Percentiles rank a stretch among this genome's conserved stretches.
Conservation (phyloP, 1,284 basidiomycete species). For the Pisolithus thermaeus region DNA sequence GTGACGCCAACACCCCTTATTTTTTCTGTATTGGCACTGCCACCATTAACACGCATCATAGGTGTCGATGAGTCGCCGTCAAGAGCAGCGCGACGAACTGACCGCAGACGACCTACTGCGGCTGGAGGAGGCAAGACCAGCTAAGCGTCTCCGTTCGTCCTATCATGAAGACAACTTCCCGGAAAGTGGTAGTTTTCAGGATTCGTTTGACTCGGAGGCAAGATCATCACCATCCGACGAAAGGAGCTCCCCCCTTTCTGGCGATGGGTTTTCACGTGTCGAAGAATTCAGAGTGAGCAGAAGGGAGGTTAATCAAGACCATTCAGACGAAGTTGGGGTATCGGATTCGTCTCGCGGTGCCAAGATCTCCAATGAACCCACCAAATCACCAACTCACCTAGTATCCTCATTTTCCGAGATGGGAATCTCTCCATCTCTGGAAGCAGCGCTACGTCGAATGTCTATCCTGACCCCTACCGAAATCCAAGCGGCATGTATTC, state of each 20-base stretch:
- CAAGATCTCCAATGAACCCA: neutral
- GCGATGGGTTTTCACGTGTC: neutral
- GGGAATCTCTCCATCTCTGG: constrained; percentile 70
- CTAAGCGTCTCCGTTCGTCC: constrained; percentile 19
- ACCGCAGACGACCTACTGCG: constrained; percentile 30
- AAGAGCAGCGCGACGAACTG: constrained; percentile 28
- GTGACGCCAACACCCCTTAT: constrained; percentile 1
- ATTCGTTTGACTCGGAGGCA: constrained; percentile 3
- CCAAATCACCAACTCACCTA: neutral
- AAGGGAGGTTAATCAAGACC: constrained; percentile 6
- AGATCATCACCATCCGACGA: constrained; percentile 7
- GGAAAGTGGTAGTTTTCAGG: constrained; percentile 5
- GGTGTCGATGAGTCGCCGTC: neutral
- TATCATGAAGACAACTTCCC: neutral
- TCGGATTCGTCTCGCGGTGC: constrained; percentile 9
- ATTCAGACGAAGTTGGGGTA: constrained; percentile 6
- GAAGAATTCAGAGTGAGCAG: constrained; percentile 1
- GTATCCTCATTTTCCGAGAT: constrained; percentile 57
- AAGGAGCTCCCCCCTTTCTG: constrained; percentile 1
- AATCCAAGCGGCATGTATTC: constrained; percentile 89
- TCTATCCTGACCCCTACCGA: constrained; percentile 85
- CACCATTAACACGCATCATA: too few relatives aligned
- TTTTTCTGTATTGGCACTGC: too few relatives aligned
- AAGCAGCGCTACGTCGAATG: constrained; percentile 71
- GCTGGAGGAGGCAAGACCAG: constrained; percentile 20